Evolutionary conservation across 2,329 filamentous ascomycete genomes (phyloP).

Genomic region (Rhynchosporium secalis): DNA sequence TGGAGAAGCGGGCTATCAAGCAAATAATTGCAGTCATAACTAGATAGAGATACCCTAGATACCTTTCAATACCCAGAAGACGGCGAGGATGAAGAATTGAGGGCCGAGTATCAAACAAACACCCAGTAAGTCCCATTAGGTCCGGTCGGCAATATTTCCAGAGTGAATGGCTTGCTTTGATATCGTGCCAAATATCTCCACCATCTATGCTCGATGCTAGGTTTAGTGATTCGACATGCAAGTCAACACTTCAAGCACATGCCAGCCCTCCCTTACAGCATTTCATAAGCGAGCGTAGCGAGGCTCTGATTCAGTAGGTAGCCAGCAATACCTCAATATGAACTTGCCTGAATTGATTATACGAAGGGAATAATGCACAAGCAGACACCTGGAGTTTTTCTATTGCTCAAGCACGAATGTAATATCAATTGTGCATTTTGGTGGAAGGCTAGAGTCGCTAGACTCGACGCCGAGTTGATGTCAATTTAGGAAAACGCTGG

Average conservation of each 20-base stretch:
- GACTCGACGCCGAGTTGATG: conserved; percentile 10
- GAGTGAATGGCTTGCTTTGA: background rate
- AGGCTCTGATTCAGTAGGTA: conserved; percentile 4
- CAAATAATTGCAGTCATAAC: background rate
- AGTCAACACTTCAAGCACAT: background rate
- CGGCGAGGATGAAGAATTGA: background rate
- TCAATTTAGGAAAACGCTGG: conserved; percentile 9
- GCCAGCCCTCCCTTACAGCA: background rate
- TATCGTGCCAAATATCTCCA: background rate
- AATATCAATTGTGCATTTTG: background rate
- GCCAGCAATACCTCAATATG: background rate
- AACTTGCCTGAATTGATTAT: background rate
- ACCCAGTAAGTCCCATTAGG: background rate
- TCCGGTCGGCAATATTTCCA: conserved; percentile 14
- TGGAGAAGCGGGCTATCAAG: background rate
- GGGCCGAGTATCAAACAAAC: background rate
- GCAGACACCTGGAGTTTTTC: background rate
- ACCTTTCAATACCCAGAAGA: background rate
- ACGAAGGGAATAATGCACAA: background rate
- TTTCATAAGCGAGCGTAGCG: conserved; percentile 2
- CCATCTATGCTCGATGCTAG: background rate
- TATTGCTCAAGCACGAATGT: background rate
- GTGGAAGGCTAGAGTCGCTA: background rate
- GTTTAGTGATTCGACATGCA: conserved; percentile 6
- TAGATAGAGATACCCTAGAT: background rate